A percentile compares a stretch with the other conserved stretches of the same genome.
Evolutionary conservation across 805 yeast genomes (phyloP).

Genomic region (Ogataea henricii): DNA sequence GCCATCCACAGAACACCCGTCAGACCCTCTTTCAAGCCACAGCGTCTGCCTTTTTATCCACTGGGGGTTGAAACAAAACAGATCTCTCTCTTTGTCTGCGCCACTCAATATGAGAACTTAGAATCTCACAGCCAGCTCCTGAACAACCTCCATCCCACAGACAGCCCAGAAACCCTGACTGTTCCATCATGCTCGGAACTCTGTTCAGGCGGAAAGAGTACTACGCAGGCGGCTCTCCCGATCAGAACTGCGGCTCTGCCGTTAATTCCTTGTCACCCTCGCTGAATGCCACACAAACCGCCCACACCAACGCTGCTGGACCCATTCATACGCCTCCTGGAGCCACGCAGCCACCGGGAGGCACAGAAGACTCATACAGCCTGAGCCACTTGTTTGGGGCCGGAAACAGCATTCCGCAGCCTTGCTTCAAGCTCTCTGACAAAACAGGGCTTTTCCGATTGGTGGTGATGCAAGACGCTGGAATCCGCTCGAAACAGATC

Average conservation of each 20-base stretch:
- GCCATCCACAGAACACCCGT: no score
- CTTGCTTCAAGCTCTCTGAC: constrained; percentile 26
- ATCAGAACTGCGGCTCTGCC: not conserved
- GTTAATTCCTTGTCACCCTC: not conserved
- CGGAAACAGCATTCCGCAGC: constrained; percentile 17
- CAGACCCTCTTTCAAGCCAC: no score
- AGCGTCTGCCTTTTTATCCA: no score
- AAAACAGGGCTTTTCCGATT: constrained; percentile 39
- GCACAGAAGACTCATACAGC: constrained; percentile 46
- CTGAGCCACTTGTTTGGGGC: constrained; percentile 51
- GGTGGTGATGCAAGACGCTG: constrained; percentile 51
- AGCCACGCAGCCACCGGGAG: constrained; percentile 2
- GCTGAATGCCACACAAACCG: not conserved
- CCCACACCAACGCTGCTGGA: constrained; percentile 1
- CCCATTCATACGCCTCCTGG: not conserved
- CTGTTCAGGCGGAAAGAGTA: constrained; percentile 23
- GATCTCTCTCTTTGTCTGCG: no score
- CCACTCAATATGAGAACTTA: constrained; percentile 1
- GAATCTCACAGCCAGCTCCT: not conserved
- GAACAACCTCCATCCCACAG: not conserved
- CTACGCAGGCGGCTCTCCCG: constrained; percentile 8
- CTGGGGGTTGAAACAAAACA: no score
- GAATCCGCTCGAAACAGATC: constrained; percentile 50
- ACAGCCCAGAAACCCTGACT: not conserved
- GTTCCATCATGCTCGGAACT: constrained; percentile 23